A percentile compares a stretch with the other conserved stretches of the same genome.
These are phyloP conservation scores for Phytophthora cryptogea DNA, from an alignment of 352 stramenopile species.

Conservation along the genomic window DNA sequence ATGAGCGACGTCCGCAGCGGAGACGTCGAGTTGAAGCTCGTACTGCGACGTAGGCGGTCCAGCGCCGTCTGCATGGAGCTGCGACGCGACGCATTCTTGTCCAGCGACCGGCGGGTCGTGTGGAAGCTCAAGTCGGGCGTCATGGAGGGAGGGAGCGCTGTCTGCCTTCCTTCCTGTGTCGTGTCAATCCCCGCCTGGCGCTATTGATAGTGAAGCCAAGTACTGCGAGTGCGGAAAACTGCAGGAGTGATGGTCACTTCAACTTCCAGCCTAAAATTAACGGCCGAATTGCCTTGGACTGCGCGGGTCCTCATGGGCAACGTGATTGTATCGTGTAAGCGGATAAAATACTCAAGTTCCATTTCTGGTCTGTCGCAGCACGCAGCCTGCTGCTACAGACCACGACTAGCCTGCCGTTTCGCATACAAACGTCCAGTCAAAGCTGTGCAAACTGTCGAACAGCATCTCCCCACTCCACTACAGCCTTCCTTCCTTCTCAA, in stretches of 20 bases:
- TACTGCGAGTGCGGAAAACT: slow-evolving; percentile 1
- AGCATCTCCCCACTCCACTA: neutral
- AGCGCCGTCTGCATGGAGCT: slow-evolving; percentile 20
- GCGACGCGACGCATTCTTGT: slow-evolving; percentile 9
- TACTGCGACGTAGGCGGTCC: slow-evolving; percentile 22
- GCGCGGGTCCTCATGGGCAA: no score
- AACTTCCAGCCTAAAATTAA: slow-evolving; percentile 9
- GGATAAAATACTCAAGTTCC: no score
- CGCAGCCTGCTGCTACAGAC: no score
- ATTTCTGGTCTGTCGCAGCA: no score
- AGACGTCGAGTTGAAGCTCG: slow-evolving; percentile 3
- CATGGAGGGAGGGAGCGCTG: neutral
- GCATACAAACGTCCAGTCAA: slow-evolving; percentile 14
- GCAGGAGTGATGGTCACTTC: slow-evolving; percentile 32
- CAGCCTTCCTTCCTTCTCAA: neutral
- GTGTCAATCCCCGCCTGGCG: neutral
- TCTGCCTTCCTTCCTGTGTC: neutral
- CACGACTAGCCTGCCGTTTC: neutral
- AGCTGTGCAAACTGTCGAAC: neutral
- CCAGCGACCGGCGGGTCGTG: slow-evolving; percentile 4
- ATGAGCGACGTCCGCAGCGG: slow-evolving; percentile 34
- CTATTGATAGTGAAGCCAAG: slow-evolving; percentile 12
- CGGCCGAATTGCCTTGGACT: no score
- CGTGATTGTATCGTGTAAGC: no score
- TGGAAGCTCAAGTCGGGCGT: slow-evolving; percentile 13